Conservation (phyloP, 805 yeast genomes). For the Clavispora asparagi region DNA sequence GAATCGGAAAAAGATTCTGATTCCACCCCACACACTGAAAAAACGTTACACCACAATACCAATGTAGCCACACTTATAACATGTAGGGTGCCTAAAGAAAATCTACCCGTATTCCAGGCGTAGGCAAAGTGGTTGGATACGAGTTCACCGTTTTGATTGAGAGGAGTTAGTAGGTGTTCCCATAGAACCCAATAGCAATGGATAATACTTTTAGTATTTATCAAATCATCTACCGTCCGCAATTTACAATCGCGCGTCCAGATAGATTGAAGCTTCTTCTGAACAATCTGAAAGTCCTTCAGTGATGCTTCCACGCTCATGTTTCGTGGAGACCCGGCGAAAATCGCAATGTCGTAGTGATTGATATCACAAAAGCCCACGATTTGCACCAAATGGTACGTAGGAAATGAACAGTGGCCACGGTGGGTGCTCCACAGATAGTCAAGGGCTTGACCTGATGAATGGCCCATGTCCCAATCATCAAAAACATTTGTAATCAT, state of each 20-base stretch:
- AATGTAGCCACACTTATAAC: slow-evolving; percentile 33
- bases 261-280: slow-evolving; percentile 26
- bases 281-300: slow-evolving; percentile 32
- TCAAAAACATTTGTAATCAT: slow-evolving; percentile 65
- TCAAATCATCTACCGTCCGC: slow-evolving; percentile 20
- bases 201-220: slow-evolving; percentile 31
- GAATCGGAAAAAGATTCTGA: slow-evolving; percentile 17
- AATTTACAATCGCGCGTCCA: slow-evolving; percentile 18
- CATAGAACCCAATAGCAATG: slow-evolving; percentile 38
- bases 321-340: slow-evolving; percentile 78
- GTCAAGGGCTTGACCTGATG: slow-evolving; percentile 4
- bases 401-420: slow-evolving; percentile 54
- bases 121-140: slow-evolving; percentile 11
- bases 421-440: neutral
- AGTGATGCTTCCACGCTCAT: slow-evolving; percentile 34
- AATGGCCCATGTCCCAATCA: slow-evolving; percentile 44
- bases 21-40: slow-evolving; percentile 29
- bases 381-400: slow-evolving; percentile 70
- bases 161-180: slow-evolving; percentile 31
- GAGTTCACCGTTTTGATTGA: slow-evolving; percentile 11
- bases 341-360: slow-evolving; percentile 73
- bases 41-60: slow-evolving; percentile 38
- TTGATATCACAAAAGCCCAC: slow-evolving; percentile 56
- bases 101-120: slow-evolving; percentile 30
- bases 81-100: slow-evolving; percentile 32